These are phyloP conservation scores for Saccharomycopsis sp. DNA, from an alignment of 805 yeast species.

Conservation along the genomic window DNA sequence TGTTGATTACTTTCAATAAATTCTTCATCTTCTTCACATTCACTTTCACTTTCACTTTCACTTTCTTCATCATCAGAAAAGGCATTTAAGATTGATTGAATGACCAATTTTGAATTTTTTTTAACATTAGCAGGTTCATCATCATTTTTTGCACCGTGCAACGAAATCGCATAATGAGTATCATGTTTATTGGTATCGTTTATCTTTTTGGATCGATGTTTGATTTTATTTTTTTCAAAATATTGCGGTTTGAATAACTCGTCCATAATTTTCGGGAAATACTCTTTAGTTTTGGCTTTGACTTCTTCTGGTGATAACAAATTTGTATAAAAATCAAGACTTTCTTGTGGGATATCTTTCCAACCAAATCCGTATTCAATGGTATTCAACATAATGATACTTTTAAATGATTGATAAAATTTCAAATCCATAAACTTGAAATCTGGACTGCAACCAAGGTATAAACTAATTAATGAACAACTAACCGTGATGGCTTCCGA, in stretches of 20 bases:
- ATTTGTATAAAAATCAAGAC: background rate
- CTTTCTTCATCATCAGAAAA: conserved; percentile 7
- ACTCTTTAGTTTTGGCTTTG: background rate
- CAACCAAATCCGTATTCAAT: conserved; percentile 1
- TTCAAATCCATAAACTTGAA: conserved; percentile 4
- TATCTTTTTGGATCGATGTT: background rate
- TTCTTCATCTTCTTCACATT: too few species aligned
- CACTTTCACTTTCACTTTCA: conserved; percentile 1
- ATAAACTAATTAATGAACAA: conserved; percentile 3
- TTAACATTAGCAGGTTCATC: too few species aligned
- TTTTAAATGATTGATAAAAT: conserved; percentile 3
- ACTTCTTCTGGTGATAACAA: conserved; percentile 1
- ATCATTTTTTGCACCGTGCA: background rate
- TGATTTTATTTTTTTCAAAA: conserved; percentile 2
- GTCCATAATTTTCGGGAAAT: conserved; percentile 3
- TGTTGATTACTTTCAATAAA: too few species aligned
- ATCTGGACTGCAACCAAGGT: conserved; percentile 1
- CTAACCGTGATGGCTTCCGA: conserved; percentile 6
- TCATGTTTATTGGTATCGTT: background rate
- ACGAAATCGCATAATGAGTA: background rate
- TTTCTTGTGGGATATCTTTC: background rate
- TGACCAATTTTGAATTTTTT: conserved; percentile 1
- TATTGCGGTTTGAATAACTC: conserved; percentile 6
- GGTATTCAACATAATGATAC: background rate
- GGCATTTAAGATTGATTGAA: conserved; percentile 8